Evolutionary conservation across 768 basidiomycete genomes (phyloP), one percentile per base, ranked within the genome.

Genomic region (Pisolithus albus): DNA sequence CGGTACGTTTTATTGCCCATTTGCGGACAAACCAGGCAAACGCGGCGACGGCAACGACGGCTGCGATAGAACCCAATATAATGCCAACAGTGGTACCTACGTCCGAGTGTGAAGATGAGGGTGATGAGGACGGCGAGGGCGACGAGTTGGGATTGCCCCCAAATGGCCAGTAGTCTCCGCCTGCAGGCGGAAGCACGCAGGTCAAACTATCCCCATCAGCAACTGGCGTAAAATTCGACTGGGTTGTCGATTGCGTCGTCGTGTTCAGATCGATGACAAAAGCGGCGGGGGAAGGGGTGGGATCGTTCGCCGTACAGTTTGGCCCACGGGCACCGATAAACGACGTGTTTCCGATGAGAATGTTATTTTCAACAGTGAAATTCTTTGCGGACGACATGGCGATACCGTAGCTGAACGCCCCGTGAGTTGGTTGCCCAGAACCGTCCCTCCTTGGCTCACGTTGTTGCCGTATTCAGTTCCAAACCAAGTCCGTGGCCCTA

Each of bases 401-500:
- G 3, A 91, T 79, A 21, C 75, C 88, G 57, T 84, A 90, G 51
- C 82, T 82, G 59, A 91, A 87, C 8, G 85, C 83, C 5, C 84
- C 84, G 77, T 75, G 19, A 86, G 61, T 28, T 64, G 65, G 64
- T 90, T 89, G 61, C 78, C 68, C 16, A 68, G 58, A 19, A 88
- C 81, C 5, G 71, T 69, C 6, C 77, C 86, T n/a, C 72, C 72
- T 36, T 63, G 70, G 62, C 72, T 77, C 59, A 78, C 73, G 53
- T 83, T 81, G 50, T 76, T 78, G 21, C 74, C 73, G 56, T 73
- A 85, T 47, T 65, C 60, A 56, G 76, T 67, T 3, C 81, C 83
- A 52, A 88, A 88, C 88, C 88, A 90, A 15, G 80, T 81, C 10
- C 78, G 78, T 8, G 88, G 85, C 8, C 88, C 88, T 15, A 89